Evolutionary conservation across 2,329 filamentous ascomycete genomes (phyloP), one percentile per base, ranked within the genome.

Genomic region (Paramyrothecium sp.): DNA sequence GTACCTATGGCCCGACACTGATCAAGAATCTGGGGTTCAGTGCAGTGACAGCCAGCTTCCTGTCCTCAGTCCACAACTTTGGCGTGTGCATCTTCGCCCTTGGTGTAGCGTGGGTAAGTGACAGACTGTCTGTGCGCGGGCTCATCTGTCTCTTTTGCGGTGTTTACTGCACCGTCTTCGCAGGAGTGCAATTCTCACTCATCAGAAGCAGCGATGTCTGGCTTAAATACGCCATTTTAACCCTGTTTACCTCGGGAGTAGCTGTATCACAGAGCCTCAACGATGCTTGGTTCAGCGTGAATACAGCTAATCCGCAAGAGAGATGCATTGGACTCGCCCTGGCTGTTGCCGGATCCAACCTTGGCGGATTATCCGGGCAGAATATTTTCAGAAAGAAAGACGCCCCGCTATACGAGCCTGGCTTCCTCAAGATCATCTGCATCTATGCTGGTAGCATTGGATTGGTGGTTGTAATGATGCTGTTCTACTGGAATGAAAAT

Each of bases 21-120:
- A 60, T 63, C 19, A 63, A 61, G 55, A 61, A 56, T 21, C 13
- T 61, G 51, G 61, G 60, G 0, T 63, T 63, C 56, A 55, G 51
- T 16, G 26, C 53, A 12, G 53, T 61, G 17, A 57, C 55, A n/a
- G 57, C 61, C 2, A 63, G 56, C 23, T 54, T 53, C 13, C 33
- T 63, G 16, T 54, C 58, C 19, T 59, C 61, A 10, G 61, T 63
- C 19, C 49, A 53, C 51, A 57, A 57, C 47, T 57, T 57, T 19
- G 60, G 58, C 3, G 52, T 60, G 46, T 51, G 54, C 51, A 53
- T 56, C 16, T 55, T 58, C 46, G 53, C 54, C 19, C 8, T 57
- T 20, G 22, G 33, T 17, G 46, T 49, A 23, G 60, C 54, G 4
- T 58, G 47, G 54, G 48, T 53, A 13, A 52, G 51, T 21, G 56